A percentile compares a stretch with the other conserved stretches of the same genome.
Evolutionary conservation across 176 grass and related monocot species (phyloP).

Genomic region (Thinopyrum elongatum): DNA sequence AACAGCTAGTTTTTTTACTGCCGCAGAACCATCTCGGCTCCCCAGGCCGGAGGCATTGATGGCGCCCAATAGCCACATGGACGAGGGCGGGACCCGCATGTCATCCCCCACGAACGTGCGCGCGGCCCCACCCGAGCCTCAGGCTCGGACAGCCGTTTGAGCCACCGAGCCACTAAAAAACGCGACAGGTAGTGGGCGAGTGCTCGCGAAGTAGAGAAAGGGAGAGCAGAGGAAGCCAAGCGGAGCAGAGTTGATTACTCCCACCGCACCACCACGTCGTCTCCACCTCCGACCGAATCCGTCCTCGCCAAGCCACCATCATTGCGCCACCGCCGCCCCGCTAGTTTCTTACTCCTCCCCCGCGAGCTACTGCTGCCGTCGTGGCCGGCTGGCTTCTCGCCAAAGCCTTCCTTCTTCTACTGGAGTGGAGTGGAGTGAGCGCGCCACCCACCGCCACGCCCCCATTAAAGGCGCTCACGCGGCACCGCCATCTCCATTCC

Average conservation of each 20-base stretch:
- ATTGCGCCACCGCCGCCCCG: slow-evolving; percentile 42
- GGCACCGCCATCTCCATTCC: slow-evolving; percentile 24
- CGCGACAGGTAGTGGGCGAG: neutral
- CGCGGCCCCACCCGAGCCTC: slow-evolving; percentile 30
- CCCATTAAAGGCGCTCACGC: slow-evolving; percentile 64
- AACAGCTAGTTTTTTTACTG: neutral
- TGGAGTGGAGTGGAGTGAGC: slow-evolving; percentile 25
- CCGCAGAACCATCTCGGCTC: neutral
- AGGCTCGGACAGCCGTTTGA: slow-evolving; percentile 84
- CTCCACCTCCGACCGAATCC: slow-evolving; percentile 39
- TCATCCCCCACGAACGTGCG: rapidly evolving
- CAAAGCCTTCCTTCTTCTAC: slow-evolving; percentile 35
- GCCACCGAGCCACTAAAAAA: slow-evolving; percentile 28
- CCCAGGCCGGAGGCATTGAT: slow-evolving; percentile 23
- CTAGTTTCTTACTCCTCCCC: neutral
- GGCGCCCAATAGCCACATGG: slow-evolving; percentile 26
- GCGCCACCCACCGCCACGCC: slow-evolving; percentile 20
- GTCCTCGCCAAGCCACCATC: slow-evolving; percentile 53
- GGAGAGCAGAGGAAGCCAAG: slow-evolving; percentile 4
- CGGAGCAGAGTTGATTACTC: slow-evolving; percentile 30
- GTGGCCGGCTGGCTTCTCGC: slow-evolving; percentile 22
- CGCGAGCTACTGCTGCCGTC: neutral
- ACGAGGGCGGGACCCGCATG: neutral
- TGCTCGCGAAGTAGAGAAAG: slow-evolving; percentile 8
- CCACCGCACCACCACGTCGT: slow-evolving; percentile 23